A percentile compares a stretch with the other conserved stretches of the same genome.
Evolutionary conservation across 2,329 filamentous ascomycete species (phyloP).

Genomic region (Clarireedia homoeocarpa): DNA sequence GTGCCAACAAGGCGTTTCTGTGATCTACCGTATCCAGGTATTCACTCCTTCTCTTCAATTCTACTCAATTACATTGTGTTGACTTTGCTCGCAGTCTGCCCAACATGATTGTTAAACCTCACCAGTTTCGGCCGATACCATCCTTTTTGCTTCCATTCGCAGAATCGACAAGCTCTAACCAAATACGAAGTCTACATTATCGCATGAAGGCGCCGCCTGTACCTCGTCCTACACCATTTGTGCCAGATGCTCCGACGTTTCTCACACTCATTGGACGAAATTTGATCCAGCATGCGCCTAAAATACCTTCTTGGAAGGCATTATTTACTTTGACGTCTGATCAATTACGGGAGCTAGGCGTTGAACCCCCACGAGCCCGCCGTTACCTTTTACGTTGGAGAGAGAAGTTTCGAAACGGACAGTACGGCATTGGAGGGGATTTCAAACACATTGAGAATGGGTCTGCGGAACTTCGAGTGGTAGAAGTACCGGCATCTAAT

Average conservation of each 20-base stretch:
- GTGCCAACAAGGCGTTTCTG: neutral
- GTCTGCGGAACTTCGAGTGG: conserved; percentile 43
- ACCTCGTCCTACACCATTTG: conserved; percentile 72
- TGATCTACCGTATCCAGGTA: neutral
- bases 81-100: conserved; percentile 6
- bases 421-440: conserved; percentile 77
- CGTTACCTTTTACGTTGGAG: conserved; percentile 84
- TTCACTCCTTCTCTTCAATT: neutral
- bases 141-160: conserved; percentile 27
- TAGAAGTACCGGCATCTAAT: conserved; percentile 28
- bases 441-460: conserved; percentile 60
- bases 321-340: conserved; percentile 74
- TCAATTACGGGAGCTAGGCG: conserved; percentile 73
- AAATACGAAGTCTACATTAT: conserved; percentile 34
- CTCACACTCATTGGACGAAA: conserved; percentile 85
- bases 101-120: conserved; percentile 26
- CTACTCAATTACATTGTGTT: neutral
- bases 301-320: conserved; percentile 84
- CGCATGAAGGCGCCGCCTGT: conserved; percentile 34
- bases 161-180: conserved; percentile 21
- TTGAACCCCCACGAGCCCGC: conserved; percentile 77
- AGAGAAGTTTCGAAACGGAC: conserved; percentile 71
- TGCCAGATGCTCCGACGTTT: conserved; percentile 79
- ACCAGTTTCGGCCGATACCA: conserved; percentile 23
- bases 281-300: conserved; percentile 71